Percentiles rank a stretch among this genome's conserved stretches.
Evolutionary conservation across 2,329 filamentous ascomycete species (phyloP).

Genomic region (Berkeleyomyces basicola): DNA sequence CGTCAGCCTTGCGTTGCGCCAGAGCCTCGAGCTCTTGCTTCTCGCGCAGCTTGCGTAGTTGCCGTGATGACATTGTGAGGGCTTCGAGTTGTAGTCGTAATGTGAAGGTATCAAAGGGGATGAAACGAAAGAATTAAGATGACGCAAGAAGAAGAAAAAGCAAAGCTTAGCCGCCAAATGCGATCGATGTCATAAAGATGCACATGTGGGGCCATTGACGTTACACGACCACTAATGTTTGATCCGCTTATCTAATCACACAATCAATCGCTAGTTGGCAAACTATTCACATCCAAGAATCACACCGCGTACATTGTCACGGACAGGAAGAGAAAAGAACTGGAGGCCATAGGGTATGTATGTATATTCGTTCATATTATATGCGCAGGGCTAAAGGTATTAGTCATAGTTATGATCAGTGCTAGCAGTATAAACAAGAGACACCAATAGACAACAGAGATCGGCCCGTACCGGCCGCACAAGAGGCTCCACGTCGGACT

Average conservation of each 20-base stretch:
- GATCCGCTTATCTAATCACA: not conserved
- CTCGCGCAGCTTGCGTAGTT: conserved; percentile 35
- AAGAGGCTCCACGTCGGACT: not conserved
- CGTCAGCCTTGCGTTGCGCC: conserved; percentile 14
- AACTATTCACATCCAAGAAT: too few relatives aligned
- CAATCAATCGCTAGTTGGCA: not conserved
- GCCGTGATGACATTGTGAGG: conserved; percentile 32
- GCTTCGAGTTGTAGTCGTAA: not conserved
- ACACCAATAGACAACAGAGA: not conserved
- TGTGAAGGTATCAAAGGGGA: not conserved
- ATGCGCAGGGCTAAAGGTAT: not conserved
- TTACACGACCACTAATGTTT: not conserved
- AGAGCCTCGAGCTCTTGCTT: conserved; percentile 28
- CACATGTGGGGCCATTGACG: not conserved
- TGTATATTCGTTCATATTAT: not conserved
- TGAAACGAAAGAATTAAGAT: not conserved
- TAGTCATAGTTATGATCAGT: not conserved
- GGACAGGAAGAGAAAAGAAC: not conserved
- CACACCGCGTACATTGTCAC: too few relatives aligned
- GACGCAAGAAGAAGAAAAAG: not conserved
- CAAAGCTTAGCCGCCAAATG: not conserved
- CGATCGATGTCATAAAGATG: not conserved
- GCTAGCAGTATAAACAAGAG: not conserved
- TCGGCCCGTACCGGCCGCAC: not conserved
- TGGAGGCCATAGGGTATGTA: not conserved